Evolutionary conservation across 2,329 filamentous ascomycete genomes (phyloP), one percentile per base, ranked within the genome.

Genomic region (Pochonia chlamydosporia): DNA sequence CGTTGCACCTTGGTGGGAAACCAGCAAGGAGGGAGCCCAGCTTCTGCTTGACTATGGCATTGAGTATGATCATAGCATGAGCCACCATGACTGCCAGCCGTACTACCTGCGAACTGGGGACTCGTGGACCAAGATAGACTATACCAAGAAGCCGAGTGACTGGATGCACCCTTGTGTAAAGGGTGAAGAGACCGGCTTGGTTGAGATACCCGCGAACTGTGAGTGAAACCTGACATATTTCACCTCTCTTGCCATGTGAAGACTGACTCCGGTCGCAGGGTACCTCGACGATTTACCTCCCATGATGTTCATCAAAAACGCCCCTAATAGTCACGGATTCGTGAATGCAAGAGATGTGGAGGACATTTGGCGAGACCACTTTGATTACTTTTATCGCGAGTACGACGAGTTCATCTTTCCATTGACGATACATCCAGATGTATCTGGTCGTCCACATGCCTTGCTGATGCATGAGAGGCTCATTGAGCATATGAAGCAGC

Each of bases 321-420:
- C 76, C 1, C 67, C 81, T 1, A 85, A 85, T 55, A 77, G 72
- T n/a, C 82, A 86, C 56, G 83, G 83, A 7, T 84, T 67, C 53
- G 70, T 74, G 16, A 75, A 76, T 47, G 67, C 75, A 1, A 65
- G 42, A 25, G 79, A 82, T 50, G 74, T 85, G 2, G 80, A 85
- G 56, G 78, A 82, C 28, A 73, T 84, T 28, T 85, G 81, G 81
- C 67, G 75, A 41, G 79, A 85, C 50, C 80, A 85, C 52, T 85
- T 85, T 49, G 76, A 84, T 55, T 89, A 88, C 64, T 88, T 86
- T 57, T 89, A 89, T 61, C 72, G 84, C 24, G 84, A 89, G 62
- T 84, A 87, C 52, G 84, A 89, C 55, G 82, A 87, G 55, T 89
- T 89, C 52, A 77, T 88, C 44, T 89, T 89, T 56, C 85, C 86